A percentile compares a stretch with the other conserved stretches of the same genome.
Evolutionary conservation across 1,284 basidiomycete species (phyloP).

Genomic region (Boletus holoroseus): DNA sequence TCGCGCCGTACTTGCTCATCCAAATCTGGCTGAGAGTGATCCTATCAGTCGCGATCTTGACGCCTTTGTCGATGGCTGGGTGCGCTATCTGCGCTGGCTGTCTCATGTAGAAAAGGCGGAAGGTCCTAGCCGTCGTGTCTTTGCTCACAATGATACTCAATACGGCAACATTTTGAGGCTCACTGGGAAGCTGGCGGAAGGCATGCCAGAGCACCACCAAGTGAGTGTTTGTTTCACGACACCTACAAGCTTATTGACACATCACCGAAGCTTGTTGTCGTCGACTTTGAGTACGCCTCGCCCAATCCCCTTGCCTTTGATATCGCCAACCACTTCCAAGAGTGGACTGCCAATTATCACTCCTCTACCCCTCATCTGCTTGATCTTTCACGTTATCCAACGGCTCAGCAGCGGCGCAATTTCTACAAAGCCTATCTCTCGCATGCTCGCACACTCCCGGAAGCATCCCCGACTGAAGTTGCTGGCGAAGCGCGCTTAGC

Average conservation of each 20-base stretch:
- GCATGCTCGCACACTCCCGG: slow-evolving; percentile 37
- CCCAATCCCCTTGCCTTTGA: slow-evolving; percentile 88
- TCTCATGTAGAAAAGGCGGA: slow-evolving; percentile 51
- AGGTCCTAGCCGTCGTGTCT: slow-evolving; percentile 60
- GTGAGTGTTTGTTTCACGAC: slow-evolving; percentile 36
- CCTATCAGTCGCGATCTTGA: slow-evolving; percentile 55
- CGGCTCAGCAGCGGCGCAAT: slow-evolving; percentile 63
- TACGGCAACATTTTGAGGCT: slow-evolving; percentile 87
- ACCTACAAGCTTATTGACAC: slow-evolving; percentile 9
- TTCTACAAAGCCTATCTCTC: slow-evolving; percentile 82
- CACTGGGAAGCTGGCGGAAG: slow-evolving; percentile 47
- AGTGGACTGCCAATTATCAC: slow-evolving; percentile 92
- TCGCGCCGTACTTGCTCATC: slow-evolving; percentile 57
- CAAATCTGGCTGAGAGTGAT: slow-evolving; percentile 40
- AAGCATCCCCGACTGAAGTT: slow-evolving; percentile 28
- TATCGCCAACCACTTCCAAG: slow-evolving; percentile 94
- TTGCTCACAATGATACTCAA: slow-evolving; percentile 89
- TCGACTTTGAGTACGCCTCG: slow-evolving; percentile 92
- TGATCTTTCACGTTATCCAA: slow-evolving; percentile 67
- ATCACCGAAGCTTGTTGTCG: slow-evolving; percentile 72
- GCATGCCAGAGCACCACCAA: slow-evolving; percentile 60
- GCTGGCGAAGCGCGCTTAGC: slow-evolving; percentile 38
- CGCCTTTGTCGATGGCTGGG: slow-evolving; percentile 60
- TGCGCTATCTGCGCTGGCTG: slow-evolving; percentile 65
- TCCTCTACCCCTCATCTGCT: slow-evolving; percentile 69